Evolutionary conservation across 768 basidiomycete genomes (phyloP).

Genomic region (Suillus discolor): DNA sequence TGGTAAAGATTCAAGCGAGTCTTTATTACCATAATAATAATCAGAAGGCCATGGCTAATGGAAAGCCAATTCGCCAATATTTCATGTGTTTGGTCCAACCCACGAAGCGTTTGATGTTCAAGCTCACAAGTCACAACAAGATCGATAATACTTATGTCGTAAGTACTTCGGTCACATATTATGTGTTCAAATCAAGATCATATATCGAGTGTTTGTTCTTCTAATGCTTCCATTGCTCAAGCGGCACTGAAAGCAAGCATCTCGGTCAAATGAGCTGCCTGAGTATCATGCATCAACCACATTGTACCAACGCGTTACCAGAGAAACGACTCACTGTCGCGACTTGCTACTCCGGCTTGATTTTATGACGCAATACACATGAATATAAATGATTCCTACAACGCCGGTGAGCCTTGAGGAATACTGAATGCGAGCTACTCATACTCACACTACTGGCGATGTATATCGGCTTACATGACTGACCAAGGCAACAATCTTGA

Average conservation of each 20-base stretch:
- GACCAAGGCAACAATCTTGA: background rate
- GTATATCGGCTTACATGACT: background rate
- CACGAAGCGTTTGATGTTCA: background rate
- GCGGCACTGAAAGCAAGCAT: background rate
- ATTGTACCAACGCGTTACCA: background rate
- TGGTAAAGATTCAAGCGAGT: too few species aligned
- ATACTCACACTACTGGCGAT: background rate
- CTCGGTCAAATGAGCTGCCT: background rate
- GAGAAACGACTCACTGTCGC: background rate
- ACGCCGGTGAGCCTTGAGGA: background rate
- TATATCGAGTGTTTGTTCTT: background rate
- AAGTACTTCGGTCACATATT: background rate
- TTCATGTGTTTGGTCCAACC: background rate
- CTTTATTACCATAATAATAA: too few species aligned
- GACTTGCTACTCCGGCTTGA: background rate
- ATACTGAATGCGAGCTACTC: background rate
- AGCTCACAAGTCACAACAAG: background rate
- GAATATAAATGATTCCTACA: background rate
- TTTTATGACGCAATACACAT: background rate
- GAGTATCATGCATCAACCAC: background rate
- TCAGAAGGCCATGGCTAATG: too few species aligned
- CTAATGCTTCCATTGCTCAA: background rate
- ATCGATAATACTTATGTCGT: background rate
- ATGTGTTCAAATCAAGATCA: background rate
- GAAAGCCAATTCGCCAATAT: too few species aligned